Conservation (phyloP, 2,329 filamentous ascomycete species). For the Arthroderma sp. region DNA sequence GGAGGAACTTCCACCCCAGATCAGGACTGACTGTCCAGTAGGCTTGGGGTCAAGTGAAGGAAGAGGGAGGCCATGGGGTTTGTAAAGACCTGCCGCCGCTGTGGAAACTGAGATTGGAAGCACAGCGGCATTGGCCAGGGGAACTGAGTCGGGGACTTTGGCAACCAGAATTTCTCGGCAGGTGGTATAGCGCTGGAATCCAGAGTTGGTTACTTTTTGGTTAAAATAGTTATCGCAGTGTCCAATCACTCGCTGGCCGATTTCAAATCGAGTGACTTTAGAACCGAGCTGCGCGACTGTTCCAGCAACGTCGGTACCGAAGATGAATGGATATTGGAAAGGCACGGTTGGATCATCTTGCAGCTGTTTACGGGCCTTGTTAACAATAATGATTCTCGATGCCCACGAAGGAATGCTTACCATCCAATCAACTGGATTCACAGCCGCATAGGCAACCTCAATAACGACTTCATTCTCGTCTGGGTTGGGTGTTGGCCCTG, state of each 20-base stretch:
- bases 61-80: conserved; percentile 5
- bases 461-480: conserved; percentile 16
- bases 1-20: conserved; percentile 23
- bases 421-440: conserved; percentile 34
- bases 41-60: conserved; percentile 10
- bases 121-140: conserved; percentile 12
- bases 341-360: conserved; percentile 2
- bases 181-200: conserved; percentile 16
- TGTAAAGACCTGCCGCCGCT: conserved; percentile 11
- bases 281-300: conserved; percentile 35
- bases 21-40: conserved; percentile 19
- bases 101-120: conserved; percentile 14
- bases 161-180: conserved; percentile 9
- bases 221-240: conserved; percentile 8
- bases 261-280: conserved; percentile 32
- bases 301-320: conserved; percentile 34
- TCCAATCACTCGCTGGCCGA: conserved; percentile 34
- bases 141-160: conserved; percentile 9
- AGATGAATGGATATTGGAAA: conserved; percentile 23
- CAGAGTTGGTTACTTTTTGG: neutral
- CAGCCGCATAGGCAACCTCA: conserved; percentile 25
- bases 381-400: too few species aligned
- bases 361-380: too few species aligned
- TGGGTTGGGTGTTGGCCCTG: conserved; percentile 25
- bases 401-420: conserved; percentile 16